These are phyloP conservation scores for Eutypella sp. DNA, from an alignment of 2,329 filamentous ascomycete genomes.

Conservation along the genomic window DNA sequence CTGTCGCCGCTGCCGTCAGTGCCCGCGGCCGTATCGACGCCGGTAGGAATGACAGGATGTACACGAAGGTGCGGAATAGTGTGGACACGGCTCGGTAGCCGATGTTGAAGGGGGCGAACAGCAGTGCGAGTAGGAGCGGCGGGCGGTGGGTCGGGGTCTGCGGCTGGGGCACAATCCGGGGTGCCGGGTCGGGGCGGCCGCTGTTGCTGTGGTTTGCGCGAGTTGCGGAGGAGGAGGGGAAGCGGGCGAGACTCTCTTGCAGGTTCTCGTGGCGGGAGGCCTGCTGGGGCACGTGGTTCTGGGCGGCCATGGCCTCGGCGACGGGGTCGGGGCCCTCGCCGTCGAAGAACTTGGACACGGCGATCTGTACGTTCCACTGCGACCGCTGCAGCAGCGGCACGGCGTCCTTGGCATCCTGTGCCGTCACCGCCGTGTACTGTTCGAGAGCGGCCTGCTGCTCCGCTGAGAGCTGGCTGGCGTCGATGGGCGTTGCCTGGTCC, in stretches of 20 bases:
- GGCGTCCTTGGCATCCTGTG: conserved; percentile 72
- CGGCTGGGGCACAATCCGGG: conserved; percentile 75
- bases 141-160: conserved; percentile 60
- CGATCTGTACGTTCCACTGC: conserved; percentile 98
- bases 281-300: conserved; percentile 56
- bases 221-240: conserved; percentile 24
- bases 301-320: conserved; percentile 66
- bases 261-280: conserved; percentile 69
- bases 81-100: conserved; percentile 68
- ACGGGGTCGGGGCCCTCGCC: conserved; percentile 82
- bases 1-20: conserved; percentile 48
- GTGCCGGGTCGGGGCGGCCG: conserved; percentile 60
- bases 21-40: conserved; percentile 53
- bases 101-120: conserved; percentile 77
- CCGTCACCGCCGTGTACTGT: conserved; percentile 83
- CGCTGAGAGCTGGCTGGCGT: conserved; percentile 66
- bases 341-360: conserved; percentile 96
- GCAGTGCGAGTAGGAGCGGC: conserved; percentile 68
- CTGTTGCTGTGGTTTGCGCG: conserved; percentile 23
- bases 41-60: conserved; percentile 77
- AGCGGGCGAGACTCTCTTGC: conserved; percentile 49
- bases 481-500: conserved; percentile 41
- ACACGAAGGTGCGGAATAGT: conserved; percentile 67
- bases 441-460: conserved; percentile 80
- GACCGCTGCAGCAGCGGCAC: conserved; percentile 76